phyloP scores from a whole-genome alignment of 2,329 filamentous ascomycete species.

The Apiospora koreana region DNA sequence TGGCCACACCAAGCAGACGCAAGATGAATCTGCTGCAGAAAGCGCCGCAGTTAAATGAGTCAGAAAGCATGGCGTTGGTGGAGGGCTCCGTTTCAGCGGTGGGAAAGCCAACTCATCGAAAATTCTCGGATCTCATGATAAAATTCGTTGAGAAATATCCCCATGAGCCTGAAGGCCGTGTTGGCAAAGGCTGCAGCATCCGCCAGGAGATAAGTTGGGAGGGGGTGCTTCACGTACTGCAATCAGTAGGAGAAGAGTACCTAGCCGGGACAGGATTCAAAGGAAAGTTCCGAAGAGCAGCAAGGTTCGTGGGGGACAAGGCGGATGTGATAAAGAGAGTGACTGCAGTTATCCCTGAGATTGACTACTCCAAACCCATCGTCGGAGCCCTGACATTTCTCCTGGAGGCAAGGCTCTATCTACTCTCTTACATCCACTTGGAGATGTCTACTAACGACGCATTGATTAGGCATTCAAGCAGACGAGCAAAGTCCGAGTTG shows the following conservation, averaged over 20 bases:
- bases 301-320: not conserved
- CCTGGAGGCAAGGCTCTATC: not conserved
- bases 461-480: not conserved
- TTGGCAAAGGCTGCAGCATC: not conserved
- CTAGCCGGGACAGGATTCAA: not conserved
- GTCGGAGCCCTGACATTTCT: not conserved
- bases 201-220: not conserved
- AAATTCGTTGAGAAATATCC: not conserved
- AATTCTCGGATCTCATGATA: not conserved
- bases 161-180: not conserved
- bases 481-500: not conserved
- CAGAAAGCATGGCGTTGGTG: not conserved
- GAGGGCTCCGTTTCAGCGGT: not conserved
- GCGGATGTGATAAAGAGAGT: not conserved
- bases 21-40: not conserved
- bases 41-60: not conserved
- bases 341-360: not conserved
- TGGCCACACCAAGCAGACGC: not conserved
- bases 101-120: not conserved
- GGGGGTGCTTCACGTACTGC: not conserved
- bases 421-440: not conserved
- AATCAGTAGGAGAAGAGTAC: not conserved
- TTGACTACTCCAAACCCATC: not conserved
- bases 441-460: not conserved
- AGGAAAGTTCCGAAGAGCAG: not conserved